Conservation (phyloP, 2,329 filamentous ascomycete genomes). For the Alternaria infectoria region DNA sequence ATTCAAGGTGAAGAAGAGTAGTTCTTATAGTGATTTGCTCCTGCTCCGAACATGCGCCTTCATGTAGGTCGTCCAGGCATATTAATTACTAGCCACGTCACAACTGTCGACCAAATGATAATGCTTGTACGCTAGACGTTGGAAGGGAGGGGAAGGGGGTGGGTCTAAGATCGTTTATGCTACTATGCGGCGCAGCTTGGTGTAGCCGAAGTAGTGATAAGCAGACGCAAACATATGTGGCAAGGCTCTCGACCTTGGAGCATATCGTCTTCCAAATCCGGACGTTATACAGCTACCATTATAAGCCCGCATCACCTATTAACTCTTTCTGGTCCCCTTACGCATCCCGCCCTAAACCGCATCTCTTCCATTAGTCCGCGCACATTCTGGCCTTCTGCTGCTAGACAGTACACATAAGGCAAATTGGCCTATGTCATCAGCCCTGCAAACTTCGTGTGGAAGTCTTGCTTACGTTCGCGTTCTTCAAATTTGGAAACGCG, state of each 20-base stretch:
- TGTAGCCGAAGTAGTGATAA: neutral
- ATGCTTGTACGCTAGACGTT: neutral
- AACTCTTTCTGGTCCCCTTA: conserved; percentile 15
- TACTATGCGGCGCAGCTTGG: neutral
- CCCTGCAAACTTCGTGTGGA: conserved; percentile 45
- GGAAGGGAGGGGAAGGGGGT: neutral
- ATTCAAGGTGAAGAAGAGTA: neutral
- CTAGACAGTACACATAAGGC: conserved; percentile 57
- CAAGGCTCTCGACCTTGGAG: conserved; percentile 29
- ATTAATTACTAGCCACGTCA: neutral
- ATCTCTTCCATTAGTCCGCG: conserved; percentile 14
- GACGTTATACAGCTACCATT: conserved; percentile 34
- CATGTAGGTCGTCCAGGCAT: neutral
- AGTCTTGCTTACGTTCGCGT: neutral
- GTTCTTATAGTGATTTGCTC: neutral
- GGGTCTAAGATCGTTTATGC: neutral
- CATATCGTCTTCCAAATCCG: conserved; percentile 32
- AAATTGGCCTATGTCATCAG: conserved; percentile 57
- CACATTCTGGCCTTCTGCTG: conserved; percentile 40
- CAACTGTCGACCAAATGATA: neutral
- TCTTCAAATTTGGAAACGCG: neutral
- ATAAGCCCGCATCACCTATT: conserved; percentile 9
- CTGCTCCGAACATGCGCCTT: neutral
- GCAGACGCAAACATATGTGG: neutral
- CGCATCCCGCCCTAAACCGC: conserved; percentile 13